phyloP scores from a whole-genome alignment of 768 basidiomycete species.

The Cantharellus cinnabarinus region DNA sequence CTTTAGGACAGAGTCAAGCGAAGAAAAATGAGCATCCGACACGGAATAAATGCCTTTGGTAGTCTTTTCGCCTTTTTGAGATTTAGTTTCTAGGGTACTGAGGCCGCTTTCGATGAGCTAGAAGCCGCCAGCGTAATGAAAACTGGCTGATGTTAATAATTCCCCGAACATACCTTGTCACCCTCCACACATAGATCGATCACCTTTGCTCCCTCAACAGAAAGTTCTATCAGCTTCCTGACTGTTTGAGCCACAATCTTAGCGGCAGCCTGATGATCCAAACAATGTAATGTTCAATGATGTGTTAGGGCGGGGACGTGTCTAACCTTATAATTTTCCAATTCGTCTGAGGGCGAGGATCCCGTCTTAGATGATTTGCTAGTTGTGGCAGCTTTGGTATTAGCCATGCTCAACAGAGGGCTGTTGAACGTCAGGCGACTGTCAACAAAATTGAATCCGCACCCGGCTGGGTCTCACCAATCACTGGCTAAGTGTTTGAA shows the following conservation, averaged over 20 bases:
- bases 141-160: not conserved
- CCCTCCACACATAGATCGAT: conserved; percentile 85
- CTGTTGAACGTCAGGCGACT: too few species aligned
- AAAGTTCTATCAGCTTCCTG: conserved; percentile 61
- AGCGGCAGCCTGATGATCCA: conserved; percentile 39
- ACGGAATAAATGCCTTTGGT: conserved; percentile 44
- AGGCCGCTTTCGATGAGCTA: conserved; percentile 67
- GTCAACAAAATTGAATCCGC: too few species aligned
- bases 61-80: conserved; percentile 72
- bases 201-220: conserved; percentile 59
- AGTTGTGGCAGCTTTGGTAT: not conserved
- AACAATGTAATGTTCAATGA: not conserved
- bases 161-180: conserved; percentile 30
- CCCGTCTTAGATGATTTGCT: not conserved
- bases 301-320: conserved; percentile 7
- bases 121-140: not conserved
- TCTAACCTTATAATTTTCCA: conserved; percentile 73
- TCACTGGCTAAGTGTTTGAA: too few species aligned
- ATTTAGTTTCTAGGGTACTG: conserved; percentile 72
- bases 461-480: too few species aligned
- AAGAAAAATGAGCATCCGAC: not conserved
- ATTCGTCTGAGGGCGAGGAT: conserved; percentile 20
- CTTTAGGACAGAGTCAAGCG: conserved; percentile 19
- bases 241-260: conserved; percentile 73
- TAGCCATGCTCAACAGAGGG: not conserved